Percentiles rank a stretch among this genome's conserved stretches.
Conservation (phyloP, 176 grass and related monocot species). For the Canna indica region DNA sequence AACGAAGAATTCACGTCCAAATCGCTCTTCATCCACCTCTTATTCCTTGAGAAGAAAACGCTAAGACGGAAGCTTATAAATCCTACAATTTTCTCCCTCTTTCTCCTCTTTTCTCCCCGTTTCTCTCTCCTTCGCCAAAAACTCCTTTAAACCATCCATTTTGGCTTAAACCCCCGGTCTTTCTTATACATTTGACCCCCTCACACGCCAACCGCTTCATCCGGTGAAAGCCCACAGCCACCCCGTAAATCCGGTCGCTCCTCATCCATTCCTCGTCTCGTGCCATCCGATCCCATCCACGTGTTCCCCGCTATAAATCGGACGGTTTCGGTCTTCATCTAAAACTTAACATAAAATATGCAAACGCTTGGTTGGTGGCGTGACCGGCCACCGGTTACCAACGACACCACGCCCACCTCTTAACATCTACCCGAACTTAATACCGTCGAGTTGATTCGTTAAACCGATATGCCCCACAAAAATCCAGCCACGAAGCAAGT, state of each 20-base stretch:
- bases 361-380: too few relatives aligned
- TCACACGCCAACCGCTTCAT: constrained; percentile 7
- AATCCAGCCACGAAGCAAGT: too few relatives aligned
- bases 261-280: not conserved
- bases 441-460: not conserved
- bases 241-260: constrained; percentile 1
- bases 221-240: constrained; percentile 8
- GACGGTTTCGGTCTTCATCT: not conserved
- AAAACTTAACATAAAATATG: too few relatives aligned
- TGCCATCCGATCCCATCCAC: not conserved
- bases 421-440: too few relatives aligned
- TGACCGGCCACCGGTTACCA: not conserved
- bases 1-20: not conserved
- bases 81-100: not conserved
- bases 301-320: not conserved
- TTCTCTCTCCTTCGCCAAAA: constrained; percentile 23
- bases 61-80: not conserved
- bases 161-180: constrained; percentile 45
- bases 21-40: not conserved
- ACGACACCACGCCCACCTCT: not conserved
- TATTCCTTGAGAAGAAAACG: not conserved
- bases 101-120: not conserved
- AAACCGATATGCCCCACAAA: too few relatives aligned
- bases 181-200: constrained; percentile 34
- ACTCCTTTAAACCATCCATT: constrained; percentile 29